These are phyloP conservation scores for Penstemon davidsonii DNA, from an alignment of 257 asterid genomes.

Conservation along the genomic window DNA sequence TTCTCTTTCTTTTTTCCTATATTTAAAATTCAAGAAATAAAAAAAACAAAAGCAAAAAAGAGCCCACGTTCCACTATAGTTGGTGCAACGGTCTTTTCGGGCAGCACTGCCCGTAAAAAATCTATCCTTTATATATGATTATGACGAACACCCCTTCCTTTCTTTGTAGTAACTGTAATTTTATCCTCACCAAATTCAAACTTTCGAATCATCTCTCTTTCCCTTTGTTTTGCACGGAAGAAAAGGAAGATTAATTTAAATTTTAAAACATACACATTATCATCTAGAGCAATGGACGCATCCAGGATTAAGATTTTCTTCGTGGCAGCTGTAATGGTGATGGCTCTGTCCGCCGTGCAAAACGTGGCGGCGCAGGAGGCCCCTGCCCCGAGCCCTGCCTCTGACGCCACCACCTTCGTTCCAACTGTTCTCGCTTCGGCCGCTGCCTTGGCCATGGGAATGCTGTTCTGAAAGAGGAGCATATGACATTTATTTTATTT, in stretches of 20 bases:
- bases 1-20: not conserved
- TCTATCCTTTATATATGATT: conserved; percentile 12
- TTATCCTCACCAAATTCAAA: not conserved
- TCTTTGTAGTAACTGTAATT: not conserved
- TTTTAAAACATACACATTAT: not conserved
- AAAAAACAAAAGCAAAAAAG: not conserved
- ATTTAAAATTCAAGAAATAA: conserved; percentile 9
- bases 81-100: conserved; percentile 38
- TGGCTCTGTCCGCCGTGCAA: conserved; percentile 36
- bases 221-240: not conserved
- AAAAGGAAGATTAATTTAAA: not conserved
- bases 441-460: conserved; percentile 40
- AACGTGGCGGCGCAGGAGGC: conserved; percentile 41
- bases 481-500: too few species aligned
- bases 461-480: conserved; percentile 34
- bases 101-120: conserved; percentile 37
- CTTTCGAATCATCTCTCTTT: too few species aligned
- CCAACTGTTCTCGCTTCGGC: conserved; percentile 45
- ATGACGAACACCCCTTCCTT: conserved; percentile 2
- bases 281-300: conserved; percentile 42
- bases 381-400: conserved; percentile 44
- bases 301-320: conserved; percentile 45
- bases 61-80: conserved; percentile 1
- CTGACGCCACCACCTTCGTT: conserved; percentile 37
- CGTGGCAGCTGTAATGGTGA: conserved; percentile 34